Conservation (phyloP, 345 rosid species). For the Brassica nigra region DNA sequence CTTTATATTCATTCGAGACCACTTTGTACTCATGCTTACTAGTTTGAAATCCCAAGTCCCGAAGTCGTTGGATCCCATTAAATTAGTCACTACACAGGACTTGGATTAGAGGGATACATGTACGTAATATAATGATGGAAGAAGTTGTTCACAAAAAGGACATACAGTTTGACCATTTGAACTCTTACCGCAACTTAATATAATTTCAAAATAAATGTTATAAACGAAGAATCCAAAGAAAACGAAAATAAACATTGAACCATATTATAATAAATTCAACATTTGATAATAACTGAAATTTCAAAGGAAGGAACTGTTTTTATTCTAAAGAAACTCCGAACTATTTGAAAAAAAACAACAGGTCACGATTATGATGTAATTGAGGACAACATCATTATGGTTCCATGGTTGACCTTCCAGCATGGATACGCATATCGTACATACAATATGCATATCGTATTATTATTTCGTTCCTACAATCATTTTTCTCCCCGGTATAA, state of each 20-base stretch:
- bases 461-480: background rate
- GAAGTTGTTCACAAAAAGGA: background rate
- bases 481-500: slow-evolving; percentile 9
- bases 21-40: background rate
- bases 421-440: slow-evolving; percentile 16
- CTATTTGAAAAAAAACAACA: background rate
- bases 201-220: background rate
- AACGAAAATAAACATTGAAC: background rate
- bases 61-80: slow-evolving; percentile 20
- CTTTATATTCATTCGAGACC: slow-evolving; percentile 13
- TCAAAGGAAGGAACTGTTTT: background rate
- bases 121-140: background rate
- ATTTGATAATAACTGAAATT: background rate
- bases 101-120: background rate
- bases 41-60: slow-evolving; percentile 19
- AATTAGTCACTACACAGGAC: background rate
- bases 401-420: slow-evolving; percentile 24
- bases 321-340: background rate
- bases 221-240: background rate
- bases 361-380: background rate
- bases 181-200: background rate
- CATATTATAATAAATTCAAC: background rate
- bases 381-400: slow-evolving; percentile 25
- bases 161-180: background rate
- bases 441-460: background rate